A percentile compares a stretch with the other conserved stretches of the same genome.
Conservation (phyloP, 2,329 filamentous ascomycete genomes). For the Basipetospora sp. region DNA sequence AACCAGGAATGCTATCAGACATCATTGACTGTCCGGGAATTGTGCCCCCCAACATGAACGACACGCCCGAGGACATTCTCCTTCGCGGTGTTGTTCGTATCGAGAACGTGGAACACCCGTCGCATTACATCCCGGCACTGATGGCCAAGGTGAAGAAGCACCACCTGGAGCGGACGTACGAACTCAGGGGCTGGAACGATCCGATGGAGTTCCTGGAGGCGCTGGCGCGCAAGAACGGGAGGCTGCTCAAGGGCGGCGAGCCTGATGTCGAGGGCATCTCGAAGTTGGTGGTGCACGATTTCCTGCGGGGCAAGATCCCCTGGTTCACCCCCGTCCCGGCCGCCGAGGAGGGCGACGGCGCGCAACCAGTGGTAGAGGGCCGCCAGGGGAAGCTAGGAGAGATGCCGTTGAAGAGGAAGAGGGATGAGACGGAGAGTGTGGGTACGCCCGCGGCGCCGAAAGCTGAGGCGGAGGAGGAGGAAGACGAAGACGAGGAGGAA, state of each 20-base stretch:
- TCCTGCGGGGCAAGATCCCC: constrained; percentile 83
- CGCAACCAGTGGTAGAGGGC: constrained; percentile 43
- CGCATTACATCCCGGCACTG: constrained; percentile 83
- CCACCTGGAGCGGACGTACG: constrained; percentile 87
- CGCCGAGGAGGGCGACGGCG: constrained; percentile 39
- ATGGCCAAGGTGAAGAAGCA: constrained; percentile 66
- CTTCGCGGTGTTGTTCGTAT: constrained; percentile 83
- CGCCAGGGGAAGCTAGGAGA: constrained; percentile 69
- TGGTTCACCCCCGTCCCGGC: constrained; percentile 73
- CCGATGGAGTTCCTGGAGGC: constrained; percentile 73
- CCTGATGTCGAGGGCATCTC: constrained; percentile 88
- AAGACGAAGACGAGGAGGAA: constrained; percentile 12
- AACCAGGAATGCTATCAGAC: constrained; percentile 7
- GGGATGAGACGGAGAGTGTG: constrained; percentile 35
- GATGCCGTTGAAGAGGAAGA: constrained; percentile 69
- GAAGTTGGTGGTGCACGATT: constrained; percentile 94
- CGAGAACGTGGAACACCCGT: constrained; percentile 90
- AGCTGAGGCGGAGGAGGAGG: constrained; percentile 12
- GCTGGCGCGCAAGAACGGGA: constrained; percentile 72
- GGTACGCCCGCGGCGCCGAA: too few species aligned
- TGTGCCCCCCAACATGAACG: constrained; percentile 72
- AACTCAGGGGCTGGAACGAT: constrained; percentile 63
- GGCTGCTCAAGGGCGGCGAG: constrained; percentile 81
- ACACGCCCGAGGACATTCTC: constrained; percentile 75
- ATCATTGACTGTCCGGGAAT: constrained; percentile 95